These are phyloP conservation scores for Globisporangium acanthophoron DNA, from an alignment of 352 stramenopile species.

Conservation along the genomic window DNA sequence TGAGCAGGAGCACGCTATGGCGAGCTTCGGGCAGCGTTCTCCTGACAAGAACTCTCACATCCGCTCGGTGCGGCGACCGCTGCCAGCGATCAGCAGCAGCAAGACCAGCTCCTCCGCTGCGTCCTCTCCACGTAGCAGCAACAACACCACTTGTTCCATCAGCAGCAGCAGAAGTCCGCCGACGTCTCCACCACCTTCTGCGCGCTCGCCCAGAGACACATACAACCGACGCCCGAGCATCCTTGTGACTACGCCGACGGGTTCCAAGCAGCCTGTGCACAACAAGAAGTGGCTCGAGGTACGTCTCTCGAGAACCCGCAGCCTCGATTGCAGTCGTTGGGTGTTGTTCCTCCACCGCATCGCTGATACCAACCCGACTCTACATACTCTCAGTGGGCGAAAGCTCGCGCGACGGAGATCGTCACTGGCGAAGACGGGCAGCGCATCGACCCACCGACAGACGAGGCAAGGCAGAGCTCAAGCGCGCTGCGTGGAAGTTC, in stretches of 20 bases:
- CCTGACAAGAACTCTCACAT: conserved; percentile 11
- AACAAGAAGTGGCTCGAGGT: conserved; percentile 36
- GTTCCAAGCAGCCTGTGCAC: conserved; percentile 13
- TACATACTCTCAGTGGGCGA: conserved; percentile 35
- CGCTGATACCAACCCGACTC: background rate
- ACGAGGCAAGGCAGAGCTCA: conserved; percentile 16
- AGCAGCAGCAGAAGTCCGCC: background rate
- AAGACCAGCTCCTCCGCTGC: background rate
- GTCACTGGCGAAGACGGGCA: conserved; percentile 18
- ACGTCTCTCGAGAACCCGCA: conserved; percentile 4
- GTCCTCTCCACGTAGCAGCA: background rate
- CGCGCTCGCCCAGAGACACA: background rate
- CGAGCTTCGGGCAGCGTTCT: conserved; percentile 33
- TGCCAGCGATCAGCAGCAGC: conserved; percentile 3
- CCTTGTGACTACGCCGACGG: conserved; percentile 6
- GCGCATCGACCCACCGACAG: conserved; percentile 16
- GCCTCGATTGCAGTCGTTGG: background rate
- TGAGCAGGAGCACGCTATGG: conserved; percentile 26
- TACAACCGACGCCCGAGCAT: conserved; percentile 10
- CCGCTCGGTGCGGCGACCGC: conserved; percentile 4
- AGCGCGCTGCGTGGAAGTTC: no score
- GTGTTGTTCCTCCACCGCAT: background rate
- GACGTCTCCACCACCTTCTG: background rate
- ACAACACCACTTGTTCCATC: background rate
- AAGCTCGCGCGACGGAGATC: conserved; percentile 30